Base-by-base conservation (phyloP, 164 flowering plant species). In the Buxus sempervirens region DNA sequence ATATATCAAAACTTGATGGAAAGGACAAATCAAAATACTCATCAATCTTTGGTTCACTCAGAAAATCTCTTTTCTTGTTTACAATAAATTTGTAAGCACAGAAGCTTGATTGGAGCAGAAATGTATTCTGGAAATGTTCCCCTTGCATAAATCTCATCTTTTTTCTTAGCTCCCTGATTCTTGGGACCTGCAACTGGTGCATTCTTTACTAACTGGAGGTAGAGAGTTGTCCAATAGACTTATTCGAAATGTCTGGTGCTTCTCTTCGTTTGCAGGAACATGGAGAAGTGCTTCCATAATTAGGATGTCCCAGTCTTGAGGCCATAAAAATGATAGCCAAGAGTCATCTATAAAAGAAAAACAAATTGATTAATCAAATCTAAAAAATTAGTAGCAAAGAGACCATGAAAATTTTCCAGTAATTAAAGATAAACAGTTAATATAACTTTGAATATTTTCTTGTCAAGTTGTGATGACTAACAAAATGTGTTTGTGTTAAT, bases 251-350 rank as follows among this genome's bases (percentile, higher is more conserved):
- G 96, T 85, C 77, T 79, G 86, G 22, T 82, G 73, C 70, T 79
- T 79, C 76, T 81, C 90, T 58, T 90, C 93, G 76, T 90, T 86
- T 56, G 54, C 84, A 60, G 97, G 97, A 68, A 85, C 79, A 74
- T 86, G 88, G 58, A 94, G 82, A 15, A 88, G 84, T 51, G 97
- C 93, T 42, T 94, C 97, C 92, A 94, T 84, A 15, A 90, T 78
- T 21, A 90, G 83, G 53, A 94, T 88, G 26, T 91, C 90, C 91
- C 93, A 91, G 61, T 91, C 93, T 28, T 79, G 83, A 14, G 81
- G 81, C 42, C 81, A 67, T 41, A 91, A 63, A 75, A 63, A 75
- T 59, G 90, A 80, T 63, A 76, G 58, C 97, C 85, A 86, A 7
- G 72, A 25, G 54, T 79, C 78, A 62, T 82, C 98, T 87, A 77